Conservation (phyloP, 2,329 filamentous ascomycete genomes). For the Dactylellina drechsleri region DNA sequence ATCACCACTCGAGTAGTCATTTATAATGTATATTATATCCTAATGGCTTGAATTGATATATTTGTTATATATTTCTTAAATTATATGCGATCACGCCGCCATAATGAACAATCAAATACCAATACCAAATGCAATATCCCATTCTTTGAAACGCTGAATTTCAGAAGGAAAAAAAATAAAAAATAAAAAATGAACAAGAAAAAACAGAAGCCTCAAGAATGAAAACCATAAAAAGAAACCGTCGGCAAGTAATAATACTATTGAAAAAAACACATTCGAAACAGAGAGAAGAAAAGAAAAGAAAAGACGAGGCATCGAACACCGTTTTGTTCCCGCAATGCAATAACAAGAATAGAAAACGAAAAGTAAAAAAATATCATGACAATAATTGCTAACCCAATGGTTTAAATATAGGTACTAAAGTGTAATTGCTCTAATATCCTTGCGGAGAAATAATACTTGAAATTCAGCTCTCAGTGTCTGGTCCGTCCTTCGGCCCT, state of each 20-base stretch:
- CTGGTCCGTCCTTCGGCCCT: constrained; percentile 42
- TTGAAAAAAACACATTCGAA: background rate
- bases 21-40: too few species aligned
- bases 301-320: constrained; percentile 13
- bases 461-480: constrained; percentile 37
- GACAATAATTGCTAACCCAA: background rate
- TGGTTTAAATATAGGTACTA: background rate
- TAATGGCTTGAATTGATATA: too few species aligned
- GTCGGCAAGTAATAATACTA: background rate
- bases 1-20: too few species aligned
- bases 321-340: constrained; percentile 37
- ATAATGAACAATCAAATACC: too few species aligned
- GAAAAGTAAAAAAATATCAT: constrained; percentile 1
- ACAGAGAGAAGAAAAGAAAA: background rate
- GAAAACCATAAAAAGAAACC: background rate
- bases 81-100: too few species aligned
- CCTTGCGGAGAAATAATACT: background rate
- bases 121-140: constrained; percentile 9
- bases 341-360: constrained; percentile 12
- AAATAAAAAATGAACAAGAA: background rate
- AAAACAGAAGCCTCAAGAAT: background rate
- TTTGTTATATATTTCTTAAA: too few species aligned
- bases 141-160: constrained; percentile 3
- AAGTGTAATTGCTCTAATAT: too few species aligned
- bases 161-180: background rate